Evolutionary conservation across 179 eudicot species (phyloP), one percentile per base, ranked within the genome.

Genomic region (Nepenthes alata): DNA sequence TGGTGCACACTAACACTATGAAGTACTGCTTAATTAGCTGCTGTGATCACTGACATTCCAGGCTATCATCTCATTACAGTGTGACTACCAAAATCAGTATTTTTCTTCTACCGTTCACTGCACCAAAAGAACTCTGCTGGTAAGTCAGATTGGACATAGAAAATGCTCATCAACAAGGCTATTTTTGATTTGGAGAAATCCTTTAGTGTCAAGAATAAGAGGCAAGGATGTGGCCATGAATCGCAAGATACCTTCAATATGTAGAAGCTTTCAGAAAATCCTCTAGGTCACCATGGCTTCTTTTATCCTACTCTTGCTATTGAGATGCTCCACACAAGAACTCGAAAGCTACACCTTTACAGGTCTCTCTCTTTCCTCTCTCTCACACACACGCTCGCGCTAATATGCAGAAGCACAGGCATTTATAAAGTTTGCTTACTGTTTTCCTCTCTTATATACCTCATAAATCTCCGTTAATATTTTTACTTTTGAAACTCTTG

Each of bases 341-440:
- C 62, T 62, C 70, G 37, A 85, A 90, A 75, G 81, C 75, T 71
- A 88, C 91, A 5, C 98, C 98, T 37, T 57, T 86, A 58, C 98
- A 91, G 95, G 98, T 91, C 48, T 61, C 61, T 47, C 25, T 38
- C 49, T 65, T 35, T 25, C 25, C 35, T 47, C 50, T 11, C 4
- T 44, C 11, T 2, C 15, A 53, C 25, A 41, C 14, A 34, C 51
- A 48, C 11, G 10, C 10, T 39, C 41, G 1, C 11, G 49, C 11
- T 47, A 57, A 45, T n/a, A 44, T 44, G 60, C 51, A 54, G 47
- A 61, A 10, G 2, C 14, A 52, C 36, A 35, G 25, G 37, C 49
- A 47, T 34, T 44, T 11, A 38, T 14, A 25, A 41, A 13, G 11
- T 11, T 47, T 36, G 1, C 12, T 5, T 64, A n/a, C 3, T 64